Evolutionary conservation across 768 basidiomycete genomes (phyloP), one percentile per base, ranked within the genome.

Genomic region (Russula compacta): DNA sequence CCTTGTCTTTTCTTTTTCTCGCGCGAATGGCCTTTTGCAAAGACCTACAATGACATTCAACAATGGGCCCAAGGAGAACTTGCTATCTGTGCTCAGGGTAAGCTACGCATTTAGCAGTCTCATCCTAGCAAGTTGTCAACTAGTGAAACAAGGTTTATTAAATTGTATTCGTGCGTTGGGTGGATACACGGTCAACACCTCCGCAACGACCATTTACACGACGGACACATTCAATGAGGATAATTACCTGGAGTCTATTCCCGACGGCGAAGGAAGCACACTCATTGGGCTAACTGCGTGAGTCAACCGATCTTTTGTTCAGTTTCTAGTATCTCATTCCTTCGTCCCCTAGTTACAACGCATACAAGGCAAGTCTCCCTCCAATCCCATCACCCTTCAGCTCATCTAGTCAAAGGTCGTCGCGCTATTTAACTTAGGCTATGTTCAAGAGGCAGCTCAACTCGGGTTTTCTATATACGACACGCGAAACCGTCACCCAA

Each of bases 81-180:
- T 29, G 73, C 76, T 6, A 77, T 82, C 6, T 72, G 86, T 33
- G 80, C 80, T 0, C 79, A 76, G 63, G 81, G 84, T 84, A 69
- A 12, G 73, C 32, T 32, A 35, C 15, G 15, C n/a, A 11, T 43
- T 68, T 54, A 19, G 14, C 24, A 43, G 12, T 52, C 58, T n/a
- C 42, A 14, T 36, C 15, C 38, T 15, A 6, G 21, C 48, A 29
- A 4, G 15, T 43, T 40, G 19, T 38, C 38, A 56, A 36, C 61
- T 44, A 21, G 24, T 47, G 42, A 6, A 54, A 43, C 38, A 52
- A 83, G 84, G 79, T 43, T 71, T 82, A n/a, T 68, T 86, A 46
- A 87, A 83, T 61, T 84, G 81, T 61, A 77, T 86, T 54, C 82
- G 85, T 40, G 85, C 81, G 3, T 71, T 87, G 15, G 83, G 81